A percentile compares a stretch with the other conserved stretches of the same genome.
Conservation (phyloP, 1,139 yeast genomes). For the Diutina scorzettiae region DNA sequence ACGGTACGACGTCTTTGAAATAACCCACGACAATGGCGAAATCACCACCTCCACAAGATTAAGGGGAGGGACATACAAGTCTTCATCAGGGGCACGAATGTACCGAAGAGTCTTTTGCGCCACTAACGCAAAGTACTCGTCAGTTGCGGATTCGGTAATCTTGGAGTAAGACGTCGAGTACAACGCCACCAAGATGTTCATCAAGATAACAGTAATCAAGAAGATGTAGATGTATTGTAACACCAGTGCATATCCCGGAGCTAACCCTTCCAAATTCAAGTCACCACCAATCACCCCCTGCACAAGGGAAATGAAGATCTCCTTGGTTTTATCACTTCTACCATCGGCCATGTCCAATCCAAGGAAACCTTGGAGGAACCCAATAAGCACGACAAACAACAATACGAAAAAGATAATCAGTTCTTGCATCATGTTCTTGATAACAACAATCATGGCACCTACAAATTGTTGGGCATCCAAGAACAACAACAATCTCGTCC, state of each 20-base stretch:
- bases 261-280: slow-evolving; percentile 55
- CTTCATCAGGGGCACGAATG: slow-evolving; percentile 80
- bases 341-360: slow-evolving; percentile 88
- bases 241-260: slow-evolving; percentile 74
- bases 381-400: slow-evolving; percentile 56
- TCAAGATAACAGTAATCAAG: slow-evolving; percentile 57
- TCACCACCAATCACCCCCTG: slow-evolving; percentile 67
- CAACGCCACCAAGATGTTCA: slow-evolving; percentile 75
- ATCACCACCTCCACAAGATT: slow-evolving; percentile 56
- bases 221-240: slow-evolving; percentile 70
- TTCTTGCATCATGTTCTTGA: slow-evolving; percentile 80
- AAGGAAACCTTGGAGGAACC: slow-evolving; percentile 77
- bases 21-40: slow-evolving; percentile 21
- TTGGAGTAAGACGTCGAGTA: slow-evolving; percentile 76
- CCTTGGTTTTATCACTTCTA: slow-evolving; percentile 56
- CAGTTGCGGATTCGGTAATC: slow-evolving; percentile 72
- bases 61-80: slow-evolving; percentile 78
- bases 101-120: slow-evolving; percentile 77
- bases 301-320: slow-evolving; percentile 52
- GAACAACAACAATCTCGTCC: slow-evolving; percentile 67
- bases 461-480: slow-evolving; percentile 74
- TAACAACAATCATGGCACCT: slow-evolving; percentile 80
- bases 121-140: slow-evolving; percentile 75
- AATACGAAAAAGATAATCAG: slow-evolving; percentile 69
- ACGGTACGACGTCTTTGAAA: slow-evolving; percentile 18